Percentiles rank a stretch among this genome's conserved stretches.
These are phyloP conservation scores for Nasturtium officinale DNA, from an alignment of 345 rosid species.

Conservation along the genomic window DNA sequence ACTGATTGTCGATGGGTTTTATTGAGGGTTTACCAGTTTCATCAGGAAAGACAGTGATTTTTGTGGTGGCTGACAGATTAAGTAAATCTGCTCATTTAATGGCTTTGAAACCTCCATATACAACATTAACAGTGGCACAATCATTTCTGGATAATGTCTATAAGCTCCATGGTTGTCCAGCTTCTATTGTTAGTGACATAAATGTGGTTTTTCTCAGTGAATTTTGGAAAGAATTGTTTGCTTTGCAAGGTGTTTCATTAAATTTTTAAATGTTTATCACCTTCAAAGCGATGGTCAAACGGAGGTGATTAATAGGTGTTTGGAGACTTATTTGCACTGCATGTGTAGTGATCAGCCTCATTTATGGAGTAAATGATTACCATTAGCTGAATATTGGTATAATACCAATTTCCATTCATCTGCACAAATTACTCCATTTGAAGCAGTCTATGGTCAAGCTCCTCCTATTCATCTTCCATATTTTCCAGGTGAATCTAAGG, in stretches of 20 bases:
- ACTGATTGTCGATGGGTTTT: background rate
- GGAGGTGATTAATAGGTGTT: too few relatives aligned
- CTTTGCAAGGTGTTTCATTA: too few relatives aligned
- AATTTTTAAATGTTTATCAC: too few relatives aligned
- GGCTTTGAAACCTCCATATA: background rate
- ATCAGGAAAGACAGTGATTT: accelerated
- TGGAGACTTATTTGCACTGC: too few relatives aligned
- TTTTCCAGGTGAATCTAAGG: background rate
- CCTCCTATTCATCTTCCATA: background rate
- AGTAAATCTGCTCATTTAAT: background rate
- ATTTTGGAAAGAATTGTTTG: too few relatives aligned
- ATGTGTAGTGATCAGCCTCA: too few relatives aligned
- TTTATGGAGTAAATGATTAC: too few relatives aligned
- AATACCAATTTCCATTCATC: too few relatives aligned
- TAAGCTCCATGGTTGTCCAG: background rate
- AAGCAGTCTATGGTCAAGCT: background rate
- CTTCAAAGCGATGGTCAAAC: too few relatives aligned
- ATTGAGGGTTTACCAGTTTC: background rate
- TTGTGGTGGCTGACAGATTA: background rate
- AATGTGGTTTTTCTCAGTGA: too few relatives aligned
- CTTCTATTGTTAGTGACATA: background rate
- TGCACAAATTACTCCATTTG: background rate
- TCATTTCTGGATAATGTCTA: background rate
- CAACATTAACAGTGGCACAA: background rate
- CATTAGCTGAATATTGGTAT: too few relatives aligned